These are phyloP conservation scores for Lactifluus piperatus DNA, from an alignment of 768 basidiomycete species.

Conservation along the genomic window DNA sequence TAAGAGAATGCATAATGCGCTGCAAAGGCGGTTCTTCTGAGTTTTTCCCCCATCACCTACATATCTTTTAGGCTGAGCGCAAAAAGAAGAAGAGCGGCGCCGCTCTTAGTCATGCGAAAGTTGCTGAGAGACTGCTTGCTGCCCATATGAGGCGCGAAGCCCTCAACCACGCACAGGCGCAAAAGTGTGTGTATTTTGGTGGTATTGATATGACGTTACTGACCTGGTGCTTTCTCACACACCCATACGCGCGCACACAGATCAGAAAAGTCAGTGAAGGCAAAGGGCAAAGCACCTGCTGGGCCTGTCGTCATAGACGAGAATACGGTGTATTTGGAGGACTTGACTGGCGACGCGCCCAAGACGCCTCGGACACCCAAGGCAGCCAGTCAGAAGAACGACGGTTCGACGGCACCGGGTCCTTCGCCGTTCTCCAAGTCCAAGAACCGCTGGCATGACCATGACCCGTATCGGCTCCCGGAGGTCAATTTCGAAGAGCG, in stretches of 20 bases:
- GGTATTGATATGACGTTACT: too few species aligned
- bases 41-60: background rate
- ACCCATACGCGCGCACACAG: background rate
- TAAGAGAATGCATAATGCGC: background rate
- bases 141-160: conserved; percentile 91
- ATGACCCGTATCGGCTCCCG: conserved; percentile 92
- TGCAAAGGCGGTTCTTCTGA: conserved; percentile 10
- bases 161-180: conserved; percentile 47
- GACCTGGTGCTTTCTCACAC: background rate
- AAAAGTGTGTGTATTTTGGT: conserved; percentile 32
- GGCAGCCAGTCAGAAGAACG: conserved; percentile 20
- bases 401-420: conserved; percentile 23
- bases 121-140: conserved; percentile 88
- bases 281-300: conserved; percentile 39
- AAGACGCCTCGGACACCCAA: conserved; percentile 43
- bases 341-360: conserved; percentile 49
- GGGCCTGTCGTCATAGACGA: conserved; percentile 52
- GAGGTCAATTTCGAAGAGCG: conserved; percentile 62
- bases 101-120: conserved; percentile 70
- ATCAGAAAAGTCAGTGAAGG: conserved; percentile 26
- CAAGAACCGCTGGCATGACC: conserved; percentile 58
- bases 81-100: conserved; percentile 90
- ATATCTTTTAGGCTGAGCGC: conserved; percentile 56
- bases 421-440: conserved; percentile 45
- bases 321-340: conserved; percentile 82